Evolutionary conservation across 2,329 filamentous ascomycete species (phyloP).

Genomic region (Herpomyces periplanetae): DNA sequence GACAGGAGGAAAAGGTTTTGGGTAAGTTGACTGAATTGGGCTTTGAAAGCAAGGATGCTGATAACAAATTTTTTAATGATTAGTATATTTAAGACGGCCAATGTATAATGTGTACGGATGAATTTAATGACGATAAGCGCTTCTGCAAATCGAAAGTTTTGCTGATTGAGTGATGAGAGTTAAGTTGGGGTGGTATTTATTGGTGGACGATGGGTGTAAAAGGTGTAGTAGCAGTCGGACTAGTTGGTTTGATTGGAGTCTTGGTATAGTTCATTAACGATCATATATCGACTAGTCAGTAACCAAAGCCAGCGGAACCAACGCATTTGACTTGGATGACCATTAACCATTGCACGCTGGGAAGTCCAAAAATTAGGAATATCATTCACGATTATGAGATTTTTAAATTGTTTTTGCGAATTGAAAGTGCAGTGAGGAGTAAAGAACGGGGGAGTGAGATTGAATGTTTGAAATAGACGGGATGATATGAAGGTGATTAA

Average conservation of each 20-base stretch:
- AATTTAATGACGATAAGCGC: too few relatives aligned
- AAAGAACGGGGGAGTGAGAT: constrained; percentile 4
- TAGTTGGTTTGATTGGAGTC: too few relatives aligned
- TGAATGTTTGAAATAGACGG: constrained; percentile 14
- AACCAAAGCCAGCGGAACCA: constrained; percentile 98
- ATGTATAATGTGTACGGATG: too few relatives aligned
- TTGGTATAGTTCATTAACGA: constrained; percentile 78
- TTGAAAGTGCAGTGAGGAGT: not conserved
- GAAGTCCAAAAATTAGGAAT: constrained; percentile 22
- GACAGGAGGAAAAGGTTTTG: constrained; percentile 52
- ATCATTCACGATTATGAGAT: constrained; percentile 16
- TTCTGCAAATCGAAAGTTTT: too few relatives aligned
- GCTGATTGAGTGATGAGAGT: too few relatives aligned
- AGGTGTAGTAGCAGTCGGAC: too few relatives aligned
- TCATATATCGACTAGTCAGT: constrained; percentile 60
- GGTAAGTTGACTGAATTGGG: too few relatives aligned
- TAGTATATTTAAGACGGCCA: too few relatives aligned
- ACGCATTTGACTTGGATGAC: constrained; percentile 79
- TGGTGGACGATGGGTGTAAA: too few relatives aligned
- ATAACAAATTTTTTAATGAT: too few relatives aligned
- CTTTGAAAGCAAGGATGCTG: too few relatives aligned
- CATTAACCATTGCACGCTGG: constrained; percentile 50
- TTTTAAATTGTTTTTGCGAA: constrained; percentile 2
- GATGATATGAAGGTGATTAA: constrained; percentile 14
- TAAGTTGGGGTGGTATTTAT: too few relatives aligned